Percentiles rank a stretch among this genome's conserved stretches.
Conservation (phyloP, 257 asterid genomes). For the Solanum arcanum region DNA sequence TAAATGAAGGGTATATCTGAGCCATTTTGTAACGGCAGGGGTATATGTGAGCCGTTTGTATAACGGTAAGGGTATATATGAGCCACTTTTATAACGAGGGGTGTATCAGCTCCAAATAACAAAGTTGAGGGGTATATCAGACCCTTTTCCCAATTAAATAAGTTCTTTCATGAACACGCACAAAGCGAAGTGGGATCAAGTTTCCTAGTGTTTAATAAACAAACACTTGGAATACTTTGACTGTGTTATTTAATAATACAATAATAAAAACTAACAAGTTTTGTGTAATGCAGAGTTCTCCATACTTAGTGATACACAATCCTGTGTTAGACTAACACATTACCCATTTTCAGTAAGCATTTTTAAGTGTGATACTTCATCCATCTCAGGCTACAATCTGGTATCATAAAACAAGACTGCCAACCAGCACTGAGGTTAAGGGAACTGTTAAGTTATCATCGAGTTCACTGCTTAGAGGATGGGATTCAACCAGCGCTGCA, state of each 20-base stretch:
- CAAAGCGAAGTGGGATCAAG: not conserved
- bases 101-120: no score
- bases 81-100: no score
- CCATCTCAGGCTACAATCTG: not conserved
- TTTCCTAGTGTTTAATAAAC: not conserved
- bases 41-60: no score
- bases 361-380: not conserved
- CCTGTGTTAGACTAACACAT: not conserved
- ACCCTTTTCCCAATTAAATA: no score
- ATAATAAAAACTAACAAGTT: not conserved
- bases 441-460: slow-evolving; percentile 94
- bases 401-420: slow-evolving; percentile 45
- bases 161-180: not conserved
- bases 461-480: slow-evolving; percentile 66
- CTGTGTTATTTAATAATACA: not conserved
- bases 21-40: no score
- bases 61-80: no score
- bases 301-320: not conserved
- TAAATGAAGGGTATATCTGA: no score
- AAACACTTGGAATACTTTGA: not conserved
- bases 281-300: not conserved
- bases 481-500: slow-evolving; percentile 81
- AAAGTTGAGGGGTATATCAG: no score
- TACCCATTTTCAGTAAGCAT: not conserved
- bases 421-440: slow-evolving; percentile 51